A percentile compares a stretch with the other conserved stretches of the same genome.
Conservation (phyloP, 345 rosid species). For the Lepidium africanum region DNA sequence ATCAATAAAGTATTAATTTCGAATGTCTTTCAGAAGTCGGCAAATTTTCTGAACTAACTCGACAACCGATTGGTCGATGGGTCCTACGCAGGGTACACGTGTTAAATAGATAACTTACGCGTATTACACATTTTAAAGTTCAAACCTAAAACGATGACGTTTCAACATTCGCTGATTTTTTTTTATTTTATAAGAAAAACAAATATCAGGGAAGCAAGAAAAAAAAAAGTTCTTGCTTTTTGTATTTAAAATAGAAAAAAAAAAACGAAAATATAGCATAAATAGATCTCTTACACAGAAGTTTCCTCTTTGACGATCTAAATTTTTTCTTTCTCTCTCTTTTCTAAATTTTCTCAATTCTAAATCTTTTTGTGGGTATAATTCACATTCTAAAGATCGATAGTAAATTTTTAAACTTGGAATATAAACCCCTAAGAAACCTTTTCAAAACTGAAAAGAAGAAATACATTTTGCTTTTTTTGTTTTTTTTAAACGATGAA, state of each 20-base stretch:
- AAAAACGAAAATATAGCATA: constrained; percentile 12
- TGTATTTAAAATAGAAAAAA: not conserved
- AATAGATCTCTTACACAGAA: not conserved
- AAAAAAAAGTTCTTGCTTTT: not conserved
- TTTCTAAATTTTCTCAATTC: constrained; percentile 14
- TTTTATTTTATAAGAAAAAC: not conserved
- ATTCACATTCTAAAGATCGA: constrained; percentile 19
- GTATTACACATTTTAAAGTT: constrained; percentile 10
- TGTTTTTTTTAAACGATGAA: constrained; percentile 34
- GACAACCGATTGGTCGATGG: not conserved
- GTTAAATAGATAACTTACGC: constrained; percentile 19
- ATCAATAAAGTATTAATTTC: not conserved
- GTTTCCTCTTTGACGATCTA: constrained; percentile 14
- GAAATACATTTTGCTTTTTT: not conserved
- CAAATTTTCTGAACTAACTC: constrained; percentile 9
- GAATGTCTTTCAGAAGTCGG: too few species aligned
- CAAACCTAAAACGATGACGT: constrained; percentile 15
- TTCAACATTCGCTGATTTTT: not conserved
- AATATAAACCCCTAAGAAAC: not conserved
- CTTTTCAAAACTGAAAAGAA: not conserved
- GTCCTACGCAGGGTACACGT: constrained; percentile 22
- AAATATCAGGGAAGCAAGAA: not conserved
- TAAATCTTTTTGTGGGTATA: constrained; percentile 21
- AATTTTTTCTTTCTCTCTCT: not conserved
- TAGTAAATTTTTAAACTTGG: not conserved